Evolutionary conservation across 176 grass and related monocot genomes (phyloP), one percentile per base, ranked within the genome.

Genomic region (Rhipidocladum racemiflorum): DNA sequence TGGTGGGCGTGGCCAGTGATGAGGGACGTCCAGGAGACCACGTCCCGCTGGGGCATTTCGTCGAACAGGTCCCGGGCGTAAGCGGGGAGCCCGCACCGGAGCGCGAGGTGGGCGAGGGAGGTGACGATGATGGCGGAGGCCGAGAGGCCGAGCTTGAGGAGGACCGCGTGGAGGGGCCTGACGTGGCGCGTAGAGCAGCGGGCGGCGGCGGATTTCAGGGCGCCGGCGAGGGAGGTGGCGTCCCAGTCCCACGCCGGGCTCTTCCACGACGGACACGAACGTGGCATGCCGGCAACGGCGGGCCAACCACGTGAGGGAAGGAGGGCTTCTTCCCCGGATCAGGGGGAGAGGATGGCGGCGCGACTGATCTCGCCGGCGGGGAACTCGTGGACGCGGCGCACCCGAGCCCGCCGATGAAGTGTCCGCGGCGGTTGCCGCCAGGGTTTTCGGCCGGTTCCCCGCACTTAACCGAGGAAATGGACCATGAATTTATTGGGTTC

Each of bases 11-110:
- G 84, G 70, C 90, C 90, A 12, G 85, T 80, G 63, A 92, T 23
- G 75, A 92, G 84, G 29, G 90, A 84, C 76, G 87, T 92, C 90
- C 90, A 92, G 29, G 87, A 85, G 70, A 89, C 87, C 29, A 92
- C 87, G 49, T 92, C 87, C 38, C 21, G 84, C 2, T 14, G 49
- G 20, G 87, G 87, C 87, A 73, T 86, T 84, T 87, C 90, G 75
- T 89, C 80, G 79, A 92, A 92, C 84, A 92, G 13, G 13, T 2
- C 32, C 6, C 71, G 70, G 13, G 90, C 80, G 20, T 89, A 82
- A 3, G 1, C 38, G 7, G 85, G 43, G 20, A 83, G 63, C 2
- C 87, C 84, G 48, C 86, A 76, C 21, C 87, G 72, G 3, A 92
- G 70, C 1, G 87, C 75, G 0, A 74, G 30, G 40, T 84, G 87